phyloP scores from a whole-genome alignment of 345 rosid genomes.

The Gossypium herbaceum region DNA sequence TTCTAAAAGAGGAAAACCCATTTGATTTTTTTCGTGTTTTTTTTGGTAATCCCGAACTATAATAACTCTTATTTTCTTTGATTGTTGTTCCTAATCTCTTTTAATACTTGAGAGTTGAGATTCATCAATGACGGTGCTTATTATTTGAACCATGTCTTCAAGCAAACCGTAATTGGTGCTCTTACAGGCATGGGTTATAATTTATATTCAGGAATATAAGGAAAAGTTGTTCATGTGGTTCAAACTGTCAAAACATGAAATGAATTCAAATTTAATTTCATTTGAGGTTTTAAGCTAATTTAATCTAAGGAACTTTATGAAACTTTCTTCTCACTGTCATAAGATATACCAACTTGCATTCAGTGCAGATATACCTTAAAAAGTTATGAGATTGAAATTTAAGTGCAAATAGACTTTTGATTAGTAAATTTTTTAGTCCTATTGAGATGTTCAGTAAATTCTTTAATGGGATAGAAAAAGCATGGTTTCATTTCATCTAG shows the following conservation, averaged over 20 bases:
- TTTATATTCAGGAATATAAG: background rate
- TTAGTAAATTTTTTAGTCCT: background rate
- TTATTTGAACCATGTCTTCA: background rate
- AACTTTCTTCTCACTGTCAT: background rate
- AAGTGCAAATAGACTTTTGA: background rate
- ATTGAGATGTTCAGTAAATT: background rate
- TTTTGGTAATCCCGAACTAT: constrained; percentile 30
- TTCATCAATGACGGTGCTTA: background rate
- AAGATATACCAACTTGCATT: constrained; percentile 2
- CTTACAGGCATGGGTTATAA: background rate
- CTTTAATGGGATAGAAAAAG: background rate
- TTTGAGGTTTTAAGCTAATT: background rate
- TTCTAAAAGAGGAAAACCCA: constrained; percentile 31
- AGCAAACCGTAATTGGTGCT: background rate
- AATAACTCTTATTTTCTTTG: background rate
- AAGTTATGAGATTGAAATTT: background rate
- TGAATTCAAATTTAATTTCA: background rate
- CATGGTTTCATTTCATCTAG: background rate
- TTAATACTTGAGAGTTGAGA: background rate
- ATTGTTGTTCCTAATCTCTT: background rate
- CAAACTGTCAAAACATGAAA: background rate
- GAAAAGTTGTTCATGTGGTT: background rate
- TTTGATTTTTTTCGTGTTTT: constrained; percentile 35
- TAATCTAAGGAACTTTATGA: background rate
- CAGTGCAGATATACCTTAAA: constrained; percentile 2